A percentile compares a stretch with the other conserved stretches of the same genome.
Conservation (phyloP, 2,329 filamentous ascomycete species). For the Fusarium sp. region DNA sequence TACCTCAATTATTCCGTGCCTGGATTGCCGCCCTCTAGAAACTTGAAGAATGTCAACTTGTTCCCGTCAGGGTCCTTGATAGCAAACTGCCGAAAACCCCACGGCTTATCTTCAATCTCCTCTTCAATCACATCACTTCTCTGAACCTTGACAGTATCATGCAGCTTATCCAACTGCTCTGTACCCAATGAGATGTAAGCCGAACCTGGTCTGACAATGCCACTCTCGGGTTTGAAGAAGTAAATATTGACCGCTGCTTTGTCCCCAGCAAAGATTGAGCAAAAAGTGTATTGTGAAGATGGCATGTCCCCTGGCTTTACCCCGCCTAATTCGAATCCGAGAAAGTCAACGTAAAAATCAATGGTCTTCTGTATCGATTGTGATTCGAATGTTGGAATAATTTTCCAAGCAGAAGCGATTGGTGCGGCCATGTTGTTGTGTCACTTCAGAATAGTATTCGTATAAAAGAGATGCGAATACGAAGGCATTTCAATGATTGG, state of each 20-base stretch:
- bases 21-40: slow-evolving; percentile 30
- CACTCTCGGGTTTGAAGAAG: slow-evolving; percentile 29
- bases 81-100: slow-evolving; percentile 35
- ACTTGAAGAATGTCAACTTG: slow-evolving; percentile 36
- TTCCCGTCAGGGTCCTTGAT: slow-evolving; percentile 32
- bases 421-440: slow-evolving; percentile 16
- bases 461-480: slow-evolving; percentile 34
- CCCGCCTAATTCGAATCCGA: slow-evolving; percentile 23
- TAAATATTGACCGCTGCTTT: slow-evolving; percentile 36
- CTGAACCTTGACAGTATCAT: slow-evolving; percentile 18
- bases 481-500: slow-evolving; percentile 6
- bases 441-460: slow-evolving; percentile 16
- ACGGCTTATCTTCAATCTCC: slow-evolving; percentile 25
- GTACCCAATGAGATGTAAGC: slow-evolving; percentile 29
- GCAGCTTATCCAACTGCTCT: slow-evolving; percentile 23
- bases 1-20: slow-evolving; percentile 5
- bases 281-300: slow-evolving; percentile 27
- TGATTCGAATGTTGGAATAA: slow-evolving; percentile 36
- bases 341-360: slow-evolving; percentile 22
- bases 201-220: slow-evolving; percentile 13
- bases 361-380: slow-evolving; percentile 25
- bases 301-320: slow-evolving; percentile 21
- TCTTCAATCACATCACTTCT: slow-evolving; percentile 20
- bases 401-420: slow-evolving; percentile 30
- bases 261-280: slow-evolving; percentile 25